A percentile compares a stretch with the other conserved stretches of the same genome.
Conservation (phyloP, 2,329 filamentous ascomycete genomes). For the Neoscytalidium dimidiatum region DNA sequence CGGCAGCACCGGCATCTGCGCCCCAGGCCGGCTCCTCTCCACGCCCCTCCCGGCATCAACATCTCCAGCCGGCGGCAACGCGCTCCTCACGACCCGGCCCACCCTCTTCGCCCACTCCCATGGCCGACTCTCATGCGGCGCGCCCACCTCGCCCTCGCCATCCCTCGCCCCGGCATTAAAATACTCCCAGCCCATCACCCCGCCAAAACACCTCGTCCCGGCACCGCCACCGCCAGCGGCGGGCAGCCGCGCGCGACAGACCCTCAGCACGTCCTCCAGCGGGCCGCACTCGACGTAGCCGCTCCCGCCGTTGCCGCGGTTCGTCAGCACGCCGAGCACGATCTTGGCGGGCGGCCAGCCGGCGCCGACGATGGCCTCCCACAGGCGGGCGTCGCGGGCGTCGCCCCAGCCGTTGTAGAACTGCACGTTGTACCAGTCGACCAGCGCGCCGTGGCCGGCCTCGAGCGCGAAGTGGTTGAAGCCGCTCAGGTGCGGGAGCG, state of each 20-base stretch:
- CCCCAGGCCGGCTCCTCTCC: neutral
- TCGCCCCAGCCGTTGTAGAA: conserved; percentile 92
- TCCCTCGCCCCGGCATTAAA: conserved; percentile 65
- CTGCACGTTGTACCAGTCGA: conserved; percentile 87
- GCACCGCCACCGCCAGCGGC: conserved; percentile 25
- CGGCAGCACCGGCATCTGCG: conserved; percentile 31
- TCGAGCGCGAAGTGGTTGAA: conserved; percentile 81
- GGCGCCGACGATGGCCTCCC: conserved; percentile 56
- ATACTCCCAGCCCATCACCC: conserved; percentile 95
- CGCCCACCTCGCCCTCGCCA: conserved; percentile 54
- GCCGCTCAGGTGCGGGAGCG: conserved; percentile 68
- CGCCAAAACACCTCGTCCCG: conserved; percentile 64
- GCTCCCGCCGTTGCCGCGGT: conserved; percentile 66
- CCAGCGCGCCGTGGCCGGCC: conserved; percentile 46
- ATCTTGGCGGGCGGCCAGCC: conserved; percentile 76
- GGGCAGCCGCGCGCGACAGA: conserved; percentile 59
- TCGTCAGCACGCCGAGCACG: conserved; percentile 80
- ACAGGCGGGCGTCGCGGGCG: conserved; percentile 54
- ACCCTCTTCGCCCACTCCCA: conserved; percentile 80
- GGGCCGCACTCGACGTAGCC: conserved; percentile 61
- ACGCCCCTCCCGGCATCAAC: conserved; percentile 26
- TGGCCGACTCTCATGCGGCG: conserved; percentile 52
- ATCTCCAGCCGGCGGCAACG: conserved; percentile 22
- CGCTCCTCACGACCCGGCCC: conserved; percentile 47
- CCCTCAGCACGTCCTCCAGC: conserved; percentile 58